Evolutionary conservation across 352 stramenopile genomes (phyloP), one percentile per base, ranked within the genome.

Genomic region (Elongisporangium senticosum): DNA sequence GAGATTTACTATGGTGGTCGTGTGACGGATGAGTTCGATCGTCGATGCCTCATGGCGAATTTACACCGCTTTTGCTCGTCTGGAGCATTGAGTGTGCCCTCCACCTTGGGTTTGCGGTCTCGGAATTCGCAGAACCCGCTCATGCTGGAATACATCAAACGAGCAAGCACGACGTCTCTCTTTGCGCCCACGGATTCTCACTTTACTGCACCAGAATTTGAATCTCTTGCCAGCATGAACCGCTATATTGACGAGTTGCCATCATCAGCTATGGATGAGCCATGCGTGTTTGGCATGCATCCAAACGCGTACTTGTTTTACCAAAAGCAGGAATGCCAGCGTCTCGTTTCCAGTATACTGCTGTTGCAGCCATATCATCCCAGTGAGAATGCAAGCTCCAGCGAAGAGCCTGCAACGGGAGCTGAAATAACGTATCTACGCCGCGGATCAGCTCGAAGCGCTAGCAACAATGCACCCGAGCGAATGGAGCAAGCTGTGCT

Each of bases 1-100:
- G 79, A 94, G 54, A 89, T 92, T 22, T 90, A 90, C 58, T 94
- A 94, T 22, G 85, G 85, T 33, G 85, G 83, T 0, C 74, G 85
- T 19, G 82, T 94, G 19, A 94, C 85, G 2, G 85, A 94, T 56
- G 83, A 93, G 51, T 91, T 88, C 37, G 83, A 93, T 60, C 82
- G 81, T 0, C 75, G 80, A 0, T 90, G 79, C 33, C 64, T 93
- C 2, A 77, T 87, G 65, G 62, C 79, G 0, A 91, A 86, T 21
- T 62, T 94, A 4, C 71, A 68, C 2, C 75, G 79, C 4, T 93
- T 91, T 56, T 89, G 72, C 23, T 90, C 77, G 1, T 33, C 53
- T 7, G 13, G 23, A 15, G 60, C 68, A 2, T 53, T 80, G 15
- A 59, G 50, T 3, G 21, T 53, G 10, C 53, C 54, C 2, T 23